These are phyloP conservation scores for Rubus idaeus DNA, from an alignment of 306 rosid genomes.

Conservation along the genomic window DNA sequence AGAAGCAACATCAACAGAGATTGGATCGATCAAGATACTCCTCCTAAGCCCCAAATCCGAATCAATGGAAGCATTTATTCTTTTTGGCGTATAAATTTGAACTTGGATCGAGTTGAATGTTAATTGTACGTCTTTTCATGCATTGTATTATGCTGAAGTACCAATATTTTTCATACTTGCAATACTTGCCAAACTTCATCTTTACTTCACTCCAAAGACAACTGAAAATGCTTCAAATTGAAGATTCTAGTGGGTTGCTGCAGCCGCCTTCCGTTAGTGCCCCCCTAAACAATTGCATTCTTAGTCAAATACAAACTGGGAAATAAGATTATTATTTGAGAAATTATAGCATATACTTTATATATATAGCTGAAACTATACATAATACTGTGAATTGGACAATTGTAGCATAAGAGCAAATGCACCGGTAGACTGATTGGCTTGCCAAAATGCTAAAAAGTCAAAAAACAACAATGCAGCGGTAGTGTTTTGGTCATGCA, in stretches of 20 bases:
- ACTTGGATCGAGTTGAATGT: neutral
- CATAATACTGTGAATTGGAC: too few relatives aligned
- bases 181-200: conserved; percentile 12
- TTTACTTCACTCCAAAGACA: neutral
- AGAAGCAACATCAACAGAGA: neutral
- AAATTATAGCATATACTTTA: neutral
- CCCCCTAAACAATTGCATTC: neutral
- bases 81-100: neutral
- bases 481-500: too few relatives aligned
- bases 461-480: too few relatives aligned
- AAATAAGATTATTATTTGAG: neutral
- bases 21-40: neutral
- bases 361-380: too few relatives aligned
- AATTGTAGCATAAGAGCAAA: too few relatives aligned
- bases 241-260: neutral
- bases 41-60: neutral
- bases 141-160: conserved; percentile 12
- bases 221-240: neutral
- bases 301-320: neutral
- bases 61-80: neutral
- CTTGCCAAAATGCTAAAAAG: too few relatives aligned
- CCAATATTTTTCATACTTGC: neutral
- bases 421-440: too few relatives aligned
- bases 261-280: neutral
- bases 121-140: conserved; percentile 32